A percentile compares a stretch with the other conserved stretches of the same genome.
Evolutionary conservation across 2,329 filamentous ascomycete genomes (phyloP).

Genomic region (Cercospora sp.): DNA sequence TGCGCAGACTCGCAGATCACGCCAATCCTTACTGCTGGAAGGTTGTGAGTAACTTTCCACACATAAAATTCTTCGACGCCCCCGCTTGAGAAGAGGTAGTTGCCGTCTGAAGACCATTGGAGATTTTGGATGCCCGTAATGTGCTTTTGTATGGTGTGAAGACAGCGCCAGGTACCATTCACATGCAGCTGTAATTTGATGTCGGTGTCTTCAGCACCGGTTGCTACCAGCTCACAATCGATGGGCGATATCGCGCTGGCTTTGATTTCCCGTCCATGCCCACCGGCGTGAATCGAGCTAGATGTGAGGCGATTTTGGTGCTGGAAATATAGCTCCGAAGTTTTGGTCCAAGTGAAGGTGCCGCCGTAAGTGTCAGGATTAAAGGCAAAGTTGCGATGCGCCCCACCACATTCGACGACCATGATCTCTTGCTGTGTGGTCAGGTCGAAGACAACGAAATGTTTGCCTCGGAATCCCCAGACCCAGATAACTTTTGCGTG

Average conservation of each 20-base stretch:
- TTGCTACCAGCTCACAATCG: constrained; percentile 55
- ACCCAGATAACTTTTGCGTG: constrained; percentile 61
- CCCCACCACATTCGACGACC: constrained; percentile 77
- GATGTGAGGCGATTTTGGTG: constrained; percentile 23
- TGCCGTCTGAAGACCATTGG: constrained; percentile 66
- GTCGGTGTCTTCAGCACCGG: constrained; percentile 68
- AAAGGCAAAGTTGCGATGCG: constrained; percentile 74
- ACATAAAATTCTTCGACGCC: constrained; percentile 87
- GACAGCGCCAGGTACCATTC: constrained; percentile 44
- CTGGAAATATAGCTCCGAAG: constrained; percentile 39
- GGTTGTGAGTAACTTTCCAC: constrained; percentile 63
- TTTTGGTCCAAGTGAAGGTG: constrained; percentile 74
- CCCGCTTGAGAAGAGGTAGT: constrained; percentile 78
- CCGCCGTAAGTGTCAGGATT: constrained; percentile 43
- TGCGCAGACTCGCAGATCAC: constrained; percentile 54
- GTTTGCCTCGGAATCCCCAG: constrained; percentile 76
- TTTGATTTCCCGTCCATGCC: constrained; percentile 86
- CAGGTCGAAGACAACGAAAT: constrained; percentile 81
- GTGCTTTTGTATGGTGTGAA: constrained; percentile 72
- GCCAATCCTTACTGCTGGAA: constrained; percentile 55
- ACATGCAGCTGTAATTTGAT: constrained; percentile 69
- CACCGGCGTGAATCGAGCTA: constrained; percentile 62
- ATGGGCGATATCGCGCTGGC: constrained; percentile 51
- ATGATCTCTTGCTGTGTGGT: constrained; percentile 67
- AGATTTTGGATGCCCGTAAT: constrained; percentile 80